phyloP scores from a whole-genome alignment of 306 rosid genomes.

The Cicer pinnatifidum region DNA sequence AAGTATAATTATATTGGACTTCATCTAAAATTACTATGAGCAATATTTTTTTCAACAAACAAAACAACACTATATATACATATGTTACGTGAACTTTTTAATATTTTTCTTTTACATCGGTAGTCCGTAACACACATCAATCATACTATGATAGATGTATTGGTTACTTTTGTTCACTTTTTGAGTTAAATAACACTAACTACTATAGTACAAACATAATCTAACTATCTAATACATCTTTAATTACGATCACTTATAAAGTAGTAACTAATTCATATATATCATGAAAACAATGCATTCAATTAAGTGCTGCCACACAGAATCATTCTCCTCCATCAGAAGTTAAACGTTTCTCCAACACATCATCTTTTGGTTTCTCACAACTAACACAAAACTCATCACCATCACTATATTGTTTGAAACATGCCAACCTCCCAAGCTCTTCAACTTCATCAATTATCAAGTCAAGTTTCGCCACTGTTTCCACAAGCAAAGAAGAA shows the following conservation, averaged over 20 bases:
- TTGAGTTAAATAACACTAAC: too few relatives aligned
- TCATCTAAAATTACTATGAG: background rate
- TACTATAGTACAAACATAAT: background rate
- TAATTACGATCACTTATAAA: background rate
- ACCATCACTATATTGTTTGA: slow-evolving; percentile 60
- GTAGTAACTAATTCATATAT: background rate
- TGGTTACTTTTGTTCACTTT: too few relatives aligned
- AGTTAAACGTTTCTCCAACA: slow-evolving; percentile 50
- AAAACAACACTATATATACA: too few relatives aligned
- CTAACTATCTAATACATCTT: background rate
- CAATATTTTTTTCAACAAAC: too few relatives aligned
- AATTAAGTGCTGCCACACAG: background rate
- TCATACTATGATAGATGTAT: too few relatives aligned
- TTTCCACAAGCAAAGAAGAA: slow-evolving; percentile 83
- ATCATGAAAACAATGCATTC: background rate
- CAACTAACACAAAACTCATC: slow-evolving; percentile 53
- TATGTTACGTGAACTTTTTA: too few relatives aligned
- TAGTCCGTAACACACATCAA: too few relatives aligned
- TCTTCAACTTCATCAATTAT: slow-evolving; percentile 77
- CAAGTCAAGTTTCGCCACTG: slow-evolving; percentile 74
- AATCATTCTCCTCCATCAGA: slow-evolving; percentile 55
- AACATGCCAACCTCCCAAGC: slow-evolving; percentile 69
- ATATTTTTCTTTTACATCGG: too few relatives aligned
- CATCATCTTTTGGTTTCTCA: slow-evolving; percentile 55
- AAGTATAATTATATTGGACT: background rate